These are phyloP conservation scores for Orychophragmus violaceus DNA, from an alignment of 345 rosid species.

Conservation along the genomic window DNA sequence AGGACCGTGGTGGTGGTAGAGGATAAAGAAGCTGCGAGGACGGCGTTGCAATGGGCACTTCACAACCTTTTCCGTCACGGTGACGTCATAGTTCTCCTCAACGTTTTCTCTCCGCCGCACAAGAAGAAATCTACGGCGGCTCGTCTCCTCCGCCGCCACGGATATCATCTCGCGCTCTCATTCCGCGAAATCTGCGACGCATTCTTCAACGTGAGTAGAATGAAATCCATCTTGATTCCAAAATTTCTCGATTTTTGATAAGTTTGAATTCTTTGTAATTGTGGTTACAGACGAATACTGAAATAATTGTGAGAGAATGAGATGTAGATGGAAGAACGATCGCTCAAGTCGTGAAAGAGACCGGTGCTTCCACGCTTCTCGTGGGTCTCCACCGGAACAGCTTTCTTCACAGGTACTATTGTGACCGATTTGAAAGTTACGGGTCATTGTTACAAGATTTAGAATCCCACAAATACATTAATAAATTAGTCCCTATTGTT, in stretches of 20 bases:
- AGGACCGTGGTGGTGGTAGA: conserved; percentile 54
- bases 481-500: background rate
- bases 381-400: conserved; percentile 87
- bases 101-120: conserved; percentile 42
- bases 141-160: conserved; percentile 42
- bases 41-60: conserved; percentile 56
- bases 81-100: conserved; percentile 52
- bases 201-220: conserved; percentile 42
- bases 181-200: conserved; percentile 48
- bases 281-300: conserved; percentile 53
- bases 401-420: conserved; percentile 72
- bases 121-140: conserved; percentile 37
- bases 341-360: conserved; percentile 56
- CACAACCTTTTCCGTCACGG: conserved; percentile 47
- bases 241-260: background rate
- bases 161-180: conserved; percentile 52
- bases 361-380: conserved; percentile 74
- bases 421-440: background rate
- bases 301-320: conserved; percentile 82
- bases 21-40: conserved; percentile 46
- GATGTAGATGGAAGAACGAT: conserved; percentile 67
- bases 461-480: background rate
- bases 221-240: background rate
- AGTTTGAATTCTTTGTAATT: background rate
- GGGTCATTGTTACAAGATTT: background rate